These are phyloP conservation scores for Rhodomyrtus psidioides DNA, from an alignment of 441 rosid species.

Conservation along the genomic window DNA sequence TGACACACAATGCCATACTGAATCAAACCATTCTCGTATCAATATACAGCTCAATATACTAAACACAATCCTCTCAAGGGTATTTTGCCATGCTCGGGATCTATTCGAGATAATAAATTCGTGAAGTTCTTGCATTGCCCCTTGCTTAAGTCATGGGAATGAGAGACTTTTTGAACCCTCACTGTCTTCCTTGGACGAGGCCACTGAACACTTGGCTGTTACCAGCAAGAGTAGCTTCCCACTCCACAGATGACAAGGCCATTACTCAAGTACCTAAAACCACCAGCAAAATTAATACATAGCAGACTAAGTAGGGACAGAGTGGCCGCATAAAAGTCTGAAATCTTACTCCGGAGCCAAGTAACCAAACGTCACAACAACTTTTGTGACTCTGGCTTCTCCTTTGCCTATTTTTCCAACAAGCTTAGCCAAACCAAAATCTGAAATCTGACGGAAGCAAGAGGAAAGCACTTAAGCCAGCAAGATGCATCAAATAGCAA, in stretches of 20 bases:
- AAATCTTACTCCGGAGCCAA: conserved; percentile 89
- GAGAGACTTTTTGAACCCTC: background rate
- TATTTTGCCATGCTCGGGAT: no score
- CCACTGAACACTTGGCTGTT: conserved; percentile 97
- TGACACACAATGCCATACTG: no score
- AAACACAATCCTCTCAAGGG: no score
- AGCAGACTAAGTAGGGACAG: background rate
- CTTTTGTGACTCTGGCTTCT: conserved; percentile 81
- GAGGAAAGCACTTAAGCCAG: background rate
- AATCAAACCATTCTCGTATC: no score
- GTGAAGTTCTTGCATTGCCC: no score
- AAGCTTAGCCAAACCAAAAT: conserved; percentile 92
- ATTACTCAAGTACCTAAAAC: conserved; percentile 67
- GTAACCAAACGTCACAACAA: conserved; percentile 95
- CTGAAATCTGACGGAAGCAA: conserved; percentile 62
- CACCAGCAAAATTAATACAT: conserved; percentile 1
- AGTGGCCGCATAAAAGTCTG: background rate
- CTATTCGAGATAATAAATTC: no score
- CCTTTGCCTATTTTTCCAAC: conserved; percentile 72
- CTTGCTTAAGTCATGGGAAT: background rate
- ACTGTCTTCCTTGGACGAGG: conserved; percentile 86
- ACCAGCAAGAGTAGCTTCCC: conserved; percentile 99
- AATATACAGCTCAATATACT: no score
- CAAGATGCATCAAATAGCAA: background rate
- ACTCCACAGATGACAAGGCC: conserved; percentile 91